Evolutionary conservation across 2,329 filamentous ascomycete species (phyloP).

Genomic region (Fusarium staphyleae): DNA sequence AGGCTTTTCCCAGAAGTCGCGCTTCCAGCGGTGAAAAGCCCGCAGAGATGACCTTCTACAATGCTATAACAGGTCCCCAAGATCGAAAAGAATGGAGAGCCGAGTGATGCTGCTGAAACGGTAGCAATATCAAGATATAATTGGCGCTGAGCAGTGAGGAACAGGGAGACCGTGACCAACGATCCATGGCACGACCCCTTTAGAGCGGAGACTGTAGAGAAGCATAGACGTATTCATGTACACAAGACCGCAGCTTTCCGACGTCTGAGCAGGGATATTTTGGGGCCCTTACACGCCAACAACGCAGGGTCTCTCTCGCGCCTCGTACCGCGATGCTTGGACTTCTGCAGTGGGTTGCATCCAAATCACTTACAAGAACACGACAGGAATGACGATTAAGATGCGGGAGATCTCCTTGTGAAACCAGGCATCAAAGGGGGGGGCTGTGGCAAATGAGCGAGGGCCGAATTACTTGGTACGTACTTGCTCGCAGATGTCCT

Average conservation of each 20-base stretch:
- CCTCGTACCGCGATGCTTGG: slow-evolving; percentile 11
- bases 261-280: slow-evolving; percentile 26
- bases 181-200: slow-evolving; percentile 20
- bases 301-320: slow-evolving; percentile 7
- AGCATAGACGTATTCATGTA: slow-evolving; percentile 27
- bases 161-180: slow-evolving; percentile 35
- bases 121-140: slow-evolving; percentile 8
- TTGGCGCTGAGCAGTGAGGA: slow-evolving; percentile 21
- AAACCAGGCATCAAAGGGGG: background rate
- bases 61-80: background rate
- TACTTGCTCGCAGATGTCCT: slow-evolving; percentile 4
- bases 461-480: too few species aligned
- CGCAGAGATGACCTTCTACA: background rate
- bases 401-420: background rate
- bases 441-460: too few species aligned
- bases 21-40: background rate
- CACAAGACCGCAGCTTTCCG: slow-evolving; percentile 34
- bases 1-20: background rate
- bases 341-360: background rate
- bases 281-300: slow-evolving; percentile 6
- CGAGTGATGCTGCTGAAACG: slow-evolving; percentile 2
- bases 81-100: background rate
- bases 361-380: slow-evolving; percentile 3
- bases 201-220: slow-evolving; percentile 28
- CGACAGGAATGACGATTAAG: background rate